Conservation (phyloP, 169 alveolate species). For the Pseudocohnilembus persalinus region DNA sequence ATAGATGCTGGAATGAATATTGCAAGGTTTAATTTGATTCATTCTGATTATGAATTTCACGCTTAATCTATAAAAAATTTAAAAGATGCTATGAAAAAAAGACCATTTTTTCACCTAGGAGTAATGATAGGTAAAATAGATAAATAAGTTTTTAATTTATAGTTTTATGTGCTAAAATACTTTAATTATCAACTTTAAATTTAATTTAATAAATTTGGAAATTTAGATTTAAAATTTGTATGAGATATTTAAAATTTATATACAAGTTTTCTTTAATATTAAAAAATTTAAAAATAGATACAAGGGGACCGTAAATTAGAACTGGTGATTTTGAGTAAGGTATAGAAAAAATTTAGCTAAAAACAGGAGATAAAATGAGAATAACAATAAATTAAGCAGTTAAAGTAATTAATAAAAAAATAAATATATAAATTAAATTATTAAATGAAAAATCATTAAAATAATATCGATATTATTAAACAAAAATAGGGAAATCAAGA, state of each 20-base stretch:
- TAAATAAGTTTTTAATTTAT: not conserved
- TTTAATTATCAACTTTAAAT: too few species aligned
- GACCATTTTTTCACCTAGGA: slow-evolving; percentile 91
- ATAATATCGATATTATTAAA: not conserved
- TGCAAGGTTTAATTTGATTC: slow-evolving; percentile 97
- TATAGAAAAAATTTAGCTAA: slow-evolving; percentile 80
- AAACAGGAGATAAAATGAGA: slow-evolving; percentile 89
- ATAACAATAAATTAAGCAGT: slow-evolving; percentile 90
- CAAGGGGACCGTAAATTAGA: slow-evolving; percentile 99
- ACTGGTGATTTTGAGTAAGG: slow-evolving; percentile 94
- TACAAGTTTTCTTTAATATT: not conserved
- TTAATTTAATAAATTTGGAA: too few species aligned
- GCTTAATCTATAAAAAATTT: slow-evolving; percentile 83
- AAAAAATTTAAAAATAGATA: slow-evolving; percentile 87
- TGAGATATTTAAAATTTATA: too few species aligned
- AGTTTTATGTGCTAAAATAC: not conserved
- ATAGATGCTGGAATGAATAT: slow-evolving; percentile 96
- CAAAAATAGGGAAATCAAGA: slow-evolving; percentile 85
- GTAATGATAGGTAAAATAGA: slow-evolving; percentile 40
- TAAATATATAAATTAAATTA: not conserved
- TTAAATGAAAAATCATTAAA: not conserved
- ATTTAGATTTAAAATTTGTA: too few species aligned
- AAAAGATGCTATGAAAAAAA: slow-evolving; percentile 89
- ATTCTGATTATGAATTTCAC: slow-evolving; percentile 95
- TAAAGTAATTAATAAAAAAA: slow-evolving; percentile 1